Evolutionary conservation across 441 rosid genomes (phyloP), one percentile per base, ranked within the genome.

Genomic region (Pelargonium exstipulatum): DNA sequence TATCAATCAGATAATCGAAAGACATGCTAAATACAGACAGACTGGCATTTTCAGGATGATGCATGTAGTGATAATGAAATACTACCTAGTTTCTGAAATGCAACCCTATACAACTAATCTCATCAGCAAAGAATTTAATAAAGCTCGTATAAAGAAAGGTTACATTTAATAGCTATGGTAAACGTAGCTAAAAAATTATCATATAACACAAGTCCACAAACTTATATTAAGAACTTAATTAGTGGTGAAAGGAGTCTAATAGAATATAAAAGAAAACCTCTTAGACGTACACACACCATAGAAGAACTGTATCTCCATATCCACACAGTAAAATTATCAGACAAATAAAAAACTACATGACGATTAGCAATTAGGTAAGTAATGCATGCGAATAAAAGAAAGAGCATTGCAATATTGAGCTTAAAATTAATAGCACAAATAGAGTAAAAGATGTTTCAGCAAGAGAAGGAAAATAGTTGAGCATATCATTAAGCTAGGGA

Each of bases 381-480:
- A 0, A 5, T 14, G 7, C 14, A 9, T 9, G 3, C 20, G 14
- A 17, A 14, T 51, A 14, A 51, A 51, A 51, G 58, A 51, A 51
- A 51, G 14, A 5, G 4, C 18, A 51, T 5, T 51, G 18, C 58
- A 51, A 14, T 51, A 51, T 51, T 51, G 22, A 51, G 58, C 12
- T 12, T 1, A 42, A 42, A 42, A 42, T 13, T 48, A 12, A 12
- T 51, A 16, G 18, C 35, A 66, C 5, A 7, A 40, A 32, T 4
- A 37, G 67, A 42, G 66, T 14, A 51, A 51, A 10, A 70, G 14
- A 60, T 65, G 17, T 43, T 26, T 43, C 35, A 60, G 49, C 32
- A 73, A 40, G 26, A 69, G 62, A 8, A 71, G 18, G 22, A 70
- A 40, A 49, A 40, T 37, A 72, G 13, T 16, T 14, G 20, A 69